Evolutionary conservation across 257 asterid genomes (phyloP).

Genomic region (Linaria vulgaris): DNA sequence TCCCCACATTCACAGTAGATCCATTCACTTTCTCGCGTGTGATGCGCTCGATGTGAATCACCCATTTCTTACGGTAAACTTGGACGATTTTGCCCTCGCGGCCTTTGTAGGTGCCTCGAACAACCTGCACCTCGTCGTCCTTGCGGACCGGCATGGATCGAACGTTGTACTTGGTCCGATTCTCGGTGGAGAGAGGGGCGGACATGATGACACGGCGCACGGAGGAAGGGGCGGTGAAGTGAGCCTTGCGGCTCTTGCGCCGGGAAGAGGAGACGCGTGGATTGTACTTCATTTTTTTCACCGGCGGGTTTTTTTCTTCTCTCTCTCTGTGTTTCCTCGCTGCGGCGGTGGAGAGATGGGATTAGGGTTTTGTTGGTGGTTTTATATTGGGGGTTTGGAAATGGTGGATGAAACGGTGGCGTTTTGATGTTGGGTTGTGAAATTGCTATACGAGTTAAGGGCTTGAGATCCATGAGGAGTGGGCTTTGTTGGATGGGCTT

Average conservation of each 20-base stretch:
- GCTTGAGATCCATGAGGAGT: too few relatives aligned
- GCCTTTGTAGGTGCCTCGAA: slow-evolving; percentile 71
- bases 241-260: slow-evolving; percentile 75
- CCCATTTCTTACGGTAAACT: slow-evolving; percentile 78
- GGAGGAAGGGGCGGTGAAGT: slow-evolving; percentile 76
- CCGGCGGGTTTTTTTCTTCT: too few relatives aligned
- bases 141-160: slow-evolving; percentile 72
- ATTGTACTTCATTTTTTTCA: slow-evolving; percentile 69
- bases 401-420: not conserved
- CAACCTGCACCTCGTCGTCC: slow-evolving; percentile 81
- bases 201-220: slow-evolving; percentile 73
- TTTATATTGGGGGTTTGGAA: not conserved
- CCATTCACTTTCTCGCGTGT: slow-evolving; percentile 80
- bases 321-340: too few relatives aligned
- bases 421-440: slow-evolving; percentile 3
- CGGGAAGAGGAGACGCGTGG: slow-evolving; percentile 72
- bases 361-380: slow-evolving; percentile 26
- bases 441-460: too few relatives aligned
- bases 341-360: slow-evolving; percentile 16
- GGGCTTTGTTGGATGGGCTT: too few relatives aligned
- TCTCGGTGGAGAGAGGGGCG: slow-evolving; percentile 61
- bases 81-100: slow-evolving; percentile 70
- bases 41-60: slow-evolving; percentile 68
- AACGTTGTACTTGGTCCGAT: slow-evolving; percentile 64
- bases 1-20: slow-evolving; percentile 69